These are phyloP conservation scores for Apodospora peruviana DNA, from an alignment of 495 filamentous ascomycete species.

Conservation along the genomic window DNA sequence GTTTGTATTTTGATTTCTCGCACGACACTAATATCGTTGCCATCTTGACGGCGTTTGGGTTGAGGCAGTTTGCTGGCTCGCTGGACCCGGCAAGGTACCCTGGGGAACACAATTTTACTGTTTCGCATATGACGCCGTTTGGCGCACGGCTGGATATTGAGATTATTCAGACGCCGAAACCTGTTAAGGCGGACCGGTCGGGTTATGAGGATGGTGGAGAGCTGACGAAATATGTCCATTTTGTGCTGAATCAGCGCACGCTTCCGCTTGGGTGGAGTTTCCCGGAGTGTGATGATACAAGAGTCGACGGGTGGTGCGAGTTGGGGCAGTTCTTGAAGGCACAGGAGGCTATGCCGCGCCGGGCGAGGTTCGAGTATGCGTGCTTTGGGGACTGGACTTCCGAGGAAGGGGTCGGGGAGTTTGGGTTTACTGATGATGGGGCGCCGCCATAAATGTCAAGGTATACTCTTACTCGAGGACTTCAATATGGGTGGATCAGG, in stretches of 20 bases:
- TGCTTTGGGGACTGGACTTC: slow-evolving; percentile 49
- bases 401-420: no score
- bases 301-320: slow-evolving; percentile 64
- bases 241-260: slow-evolving; percentile 59
- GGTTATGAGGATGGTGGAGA: slow-evolving; percentile 21
- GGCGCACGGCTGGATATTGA: slow-evolving; percentile 59
- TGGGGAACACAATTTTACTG: slow-evolving; percentile 44
- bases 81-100: slow-evolving; percentile 41
- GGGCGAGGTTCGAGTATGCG: slow-evolving; percentile 46
- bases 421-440: no score
- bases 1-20: slow-evolving; percentile 74
- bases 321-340: slow-evolving; percentile 49
- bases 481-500: no score
- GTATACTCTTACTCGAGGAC: no score
- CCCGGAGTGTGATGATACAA: slow-evolving; percentile 44
- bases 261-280: slow-evolving; percentile 53
- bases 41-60: slow-evolving; percentile 65
- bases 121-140: slow-evolving; percentile 55
- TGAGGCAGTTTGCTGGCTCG: slow-evolving; percentile 58
- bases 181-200: slow-evolving; percentile 38
- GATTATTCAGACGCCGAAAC: slow-evolving; percentile 51
- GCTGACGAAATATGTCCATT: slow-evolving; percentile 56
- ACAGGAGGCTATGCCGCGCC: slow-evolving; percentile 36
- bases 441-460: no score
- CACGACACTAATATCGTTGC: slow-evolving; percentile 78